Evolutionary conservation across 768 basidiomycete species (phyloP).

Genomic region (Boletus rufocinnamomeus): DNA sequence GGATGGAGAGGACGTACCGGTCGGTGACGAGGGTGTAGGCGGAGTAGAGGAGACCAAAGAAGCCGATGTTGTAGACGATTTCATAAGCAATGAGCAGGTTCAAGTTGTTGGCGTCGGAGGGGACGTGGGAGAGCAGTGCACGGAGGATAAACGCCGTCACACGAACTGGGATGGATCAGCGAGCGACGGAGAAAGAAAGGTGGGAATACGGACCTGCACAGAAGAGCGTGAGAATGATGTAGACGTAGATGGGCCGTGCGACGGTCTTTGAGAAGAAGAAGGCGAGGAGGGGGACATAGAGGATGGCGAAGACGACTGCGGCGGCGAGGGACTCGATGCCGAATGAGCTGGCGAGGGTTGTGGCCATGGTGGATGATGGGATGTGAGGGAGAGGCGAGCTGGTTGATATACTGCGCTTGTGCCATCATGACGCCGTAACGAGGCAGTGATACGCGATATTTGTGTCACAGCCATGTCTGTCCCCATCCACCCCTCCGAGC

Average conservation of each 20-base stretch:
- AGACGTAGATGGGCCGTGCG: conserved; percentile 22
- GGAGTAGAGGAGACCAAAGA: conserved; percentile 35
- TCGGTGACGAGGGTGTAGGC: conserved; percentile 32
- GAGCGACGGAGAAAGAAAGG: fast-evolving
- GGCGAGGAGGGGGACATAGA: conserved; percentile 25
- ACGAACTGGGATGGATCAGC: conserved; percentile 12
- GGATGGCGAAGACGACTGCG: conserved; percentile 29
- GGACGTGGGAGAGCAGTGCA: conserved; percentile 14
- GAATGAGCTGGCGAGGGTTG: conserved; percentile 15
- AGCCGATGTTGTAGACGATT: conserved; percentile 38
- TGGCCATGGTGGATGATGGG: conserved; percentile 2
- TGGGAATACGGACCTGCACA: conserved; percentile 25
- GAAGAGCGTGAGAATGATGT: conserved; percentile 28
- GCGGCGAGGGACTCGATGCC: conserved; percentile 30
- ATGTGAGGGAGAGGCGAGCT: too few species aligned
- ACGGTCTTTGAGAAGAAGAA: conserved; percentile 19
- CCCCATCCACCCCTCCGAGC: conserved; percentile 51
- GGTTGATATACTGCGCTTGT: background rate
- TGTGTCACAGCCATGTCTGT: background rate
- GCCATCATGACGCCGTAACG: background rate
- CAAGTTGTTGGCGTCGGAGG: conserved; percentile 24
- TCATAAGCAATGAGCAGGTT: conserved; percentile 30
- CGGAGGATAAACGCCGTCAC: conserved; percentile 23
- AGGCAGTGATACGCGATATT: too few species aligned
- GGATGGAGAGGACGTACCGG: conserved; percentile 24